Base-by-base conservation (phyloP, 495 filamentous ascomycete genomes). In the Clohesyomyces aquaticus region DNA sequence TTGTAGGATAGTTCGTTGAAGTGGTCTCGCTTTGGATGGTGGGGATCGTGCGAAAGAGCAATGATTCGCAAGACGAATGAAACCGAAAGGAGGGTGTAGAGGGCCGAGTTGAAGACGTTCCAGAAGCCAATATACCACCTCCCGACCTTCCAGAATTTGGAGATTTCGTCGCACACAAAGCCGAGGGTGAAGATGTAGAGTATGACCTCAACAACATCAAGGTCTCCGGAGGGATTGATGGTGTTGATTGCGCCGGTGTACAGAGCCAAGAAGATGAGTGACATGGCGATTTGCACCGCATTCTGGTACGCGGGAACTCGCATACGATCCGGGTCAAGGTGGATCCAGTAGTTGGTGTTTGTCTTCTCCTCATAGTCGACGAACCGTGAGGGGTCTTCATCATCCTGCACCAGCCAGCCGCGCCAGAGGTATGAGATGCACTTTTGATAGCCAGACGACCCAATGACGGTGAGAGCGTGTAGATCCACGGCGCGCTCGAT, bases 351-450 rank as follows among this genome's bases (percentile, higher is more conserved):
- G 29, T 77, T 78, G 2, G 84, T 85, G 68, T 92, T 88, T 46
- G 83, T 87, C 69, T 88, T 89, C 16, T 88, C 77, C 69, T 84
- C 82, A 77, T 96, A 98, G 67, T 88, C 85, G 25, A 96, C 82
- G 68, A 98, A 98, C 23, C 83, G 86, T 12, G 86, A 84, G 3
- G 93, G 91, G 68, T 98, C 91, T 42, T 89, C 83, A 57, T 96
- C 89, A 63, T 98, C 90, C 71, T 98, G 94, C 11, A 93, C 84
- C n/a, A 96, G 81, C 94, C 94, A 98, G 42, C 94, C 94, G 59
- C 83, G 84, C 94, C 94, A 98, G 50, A 98, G 87, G 69, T 91
- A 93, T 47, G 80, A 83, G 70, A 97, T 90, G 71, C 93, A 97
- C 74, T 88, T 94, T 70, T 98, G 94, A 70, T 96, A 98, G n/a